Conservation (phyloP, 257 asterid species). For the Gentiana macrophylla region DNA sequence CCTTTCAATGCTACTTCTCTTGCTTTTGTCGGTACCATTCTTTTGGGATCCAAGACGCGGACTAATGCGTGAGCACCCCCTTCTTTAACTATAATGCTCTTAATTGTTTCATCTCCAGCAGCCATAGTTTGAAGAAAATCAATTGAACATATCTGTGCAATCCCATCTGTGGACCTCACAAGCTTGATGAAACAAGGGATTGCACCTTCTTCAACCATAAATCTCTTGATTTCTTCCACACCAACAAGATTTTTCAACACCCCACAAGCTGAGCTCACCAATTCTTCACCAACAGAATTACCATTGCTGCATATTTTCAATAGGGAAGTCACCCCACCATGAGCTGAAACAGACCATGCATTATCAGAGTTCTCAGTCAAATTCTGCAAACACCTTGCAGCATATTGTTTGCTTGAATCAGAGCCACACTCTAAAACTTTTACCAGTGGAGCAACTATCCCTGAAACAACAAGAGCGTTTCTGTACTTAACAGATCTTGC, state of each 20-base stretch:
- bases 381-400: constrained; percentile 71
- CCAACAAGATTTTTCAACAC: constrained; percentile 79
- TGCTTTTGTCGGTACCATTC: constrained; percentile 41
- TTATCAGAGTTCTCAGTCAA: constrained; percentile 84
- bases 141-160: constrained; percentile 38
- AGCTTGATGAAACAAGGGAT: constrained; percentile 42
- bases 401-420: constrained; percentile 39
- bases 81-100: constrained; percentile 38
- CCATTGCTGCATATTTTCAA: constrained; percentile 48
- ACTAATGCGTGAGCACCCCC: constrained; percentile 62
- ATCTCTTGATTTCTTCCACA: constrained; percentile 84
- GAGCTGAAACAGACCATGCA: constrained; percentile 90
- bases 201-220: constrained; percentile 80
- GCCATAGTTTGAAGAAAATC: constrained; percentile 73
- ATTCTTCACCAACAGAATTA: constrained; percentile 30
- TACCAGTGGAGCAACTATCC: constrained; percentile 53
- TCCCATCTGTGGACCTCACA: constrained; percentile 42
- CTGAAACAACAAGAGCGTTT: constrained; percentile 36
- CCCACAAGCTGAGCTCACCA: constrained; percentile 50
- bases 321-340: constrained; percentile 76
- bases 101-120: constrained; percentile 46
- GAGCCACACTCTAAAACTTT: constrained; percentile 63
- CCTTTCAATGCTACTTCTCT: constrained; percentile 68
- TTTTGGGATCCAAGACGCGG: constrained; percentile 54
- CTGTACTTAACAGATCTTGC: constrained; percentile 33